phyloP scores from a whole-genome alignment of 1,284 basidiomycete genomes.

The Melampsora larici-populina region DNA sequence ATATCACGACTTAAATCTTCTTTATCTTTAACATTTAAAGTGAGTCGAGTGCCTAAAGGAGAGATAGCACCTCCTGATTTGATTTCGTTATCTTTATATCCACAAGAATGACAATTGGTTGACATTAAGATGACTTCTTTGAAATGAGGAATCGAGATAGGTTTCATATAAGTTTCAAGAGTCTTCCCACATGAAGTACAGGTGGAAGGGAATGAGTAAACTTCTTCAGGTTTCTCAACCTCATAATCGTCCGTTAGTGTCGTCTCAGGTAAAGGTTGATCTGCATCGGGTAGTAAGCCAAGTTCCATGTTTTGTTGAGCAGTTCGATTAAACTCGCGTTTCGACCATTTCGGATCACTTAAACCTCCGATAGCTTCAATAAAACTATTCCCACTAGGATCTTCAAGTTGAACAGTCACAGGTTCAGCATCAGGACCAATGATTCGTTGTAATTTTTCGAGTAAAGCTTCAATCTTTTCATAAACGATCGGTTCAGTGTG shows the following conservation, averaged over 20 bases:
- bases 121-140: slow-evolving; percentile 99
- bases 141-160: slow-evolving; percentile 95
- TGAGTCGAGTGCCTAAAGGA: slow-evolving; percentile 77
- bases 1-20: slow-evolving; percentile 94
- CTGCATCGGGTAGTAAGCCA: slow-evolving; percentile 60
- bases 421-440: slow-evolving; percentile 64
- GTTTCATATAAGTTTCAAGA: slow-evolving; percentile 89
- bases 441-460: slow-evolving; percentile 69
- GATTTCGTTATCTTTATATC: slow-evolving; percentile 96
- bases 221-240: slow-evolving; percentile 67
- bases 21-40: slow-evolving; percentile 81
- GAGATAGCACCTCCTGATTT: slow-evolving; percentile 90
- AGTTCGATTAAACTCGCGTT: slow-evolving; percentile 79
- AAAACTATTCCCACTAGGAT: slow-evolving; percentile 93
- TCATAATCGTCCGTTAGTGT: slow-evolving; percentile 53
- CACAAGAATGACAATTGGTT: slow-evolving; percentile 89
- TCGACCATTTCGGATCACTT: slow-evolving; percentile 85
- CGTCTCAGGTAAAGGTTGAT: slow-evolving; percentile 44
- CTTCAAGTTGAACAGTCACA: slow-evolving; percentile 84
- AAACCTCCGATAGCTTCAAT: slow-evolving; percentile 75
- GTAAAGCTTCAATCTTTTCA: slow-evolving; percentile 71
- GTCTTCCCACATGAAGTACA: slow-evolving; percentile 85
- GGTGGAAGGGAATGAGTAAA: slow-evolving; percentile 80
- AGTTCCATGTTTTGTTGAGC: slow-evolving; percentile 77
- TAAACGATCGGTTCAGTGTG: slow-evolving; percentile 75